Conservation (phyloP, 2,329 filamentous ascomycete genomes). For the Paecilomyces niveus region DNA sequence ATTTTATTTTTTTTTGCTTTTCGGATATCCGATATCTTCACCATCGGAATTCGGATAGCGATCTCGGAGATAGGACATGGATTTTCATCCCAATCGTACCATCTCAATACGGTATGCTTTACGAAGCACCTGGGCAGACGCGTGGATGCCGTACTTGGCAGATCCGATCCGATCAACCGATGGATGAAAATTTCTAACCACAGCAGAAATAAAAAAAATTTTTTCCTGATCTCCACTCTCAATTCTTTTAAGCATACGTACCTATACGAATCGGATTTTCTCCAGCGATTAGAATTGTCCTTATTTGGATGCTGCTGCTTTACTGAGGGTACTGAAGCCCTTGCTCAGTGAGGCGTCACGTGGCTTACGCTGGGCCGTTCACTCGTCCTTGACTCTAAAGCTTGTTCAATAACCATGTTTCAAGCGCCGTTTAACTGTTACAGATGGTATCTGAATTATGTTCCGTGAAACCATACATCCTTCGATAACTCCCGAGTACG, state of each 20-base stretch:
- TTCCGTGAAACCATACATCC: background rate
- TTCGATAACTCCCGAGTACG: background rate
- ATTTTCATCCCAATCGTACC: background rate
- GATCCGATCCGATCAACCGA: background rate
- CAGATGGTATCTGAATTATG: background rate
- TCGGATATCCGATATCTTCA: background rate
- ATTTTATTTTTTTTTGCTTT: no score
- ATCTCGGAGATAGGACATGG: background rate
- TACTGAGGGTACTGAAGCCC: background rate
- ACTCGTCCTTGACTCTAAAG: background rate
- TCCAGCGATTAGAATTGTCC: background rate
- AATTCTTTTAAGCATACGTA: background rate
- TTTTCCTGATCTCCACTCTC: background rate
- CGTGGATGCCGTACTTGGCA: background rate
- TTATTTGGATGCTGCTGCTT: background rate
- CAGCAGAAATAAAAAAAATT: background rate
- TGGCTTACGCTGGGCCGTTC: background rate
- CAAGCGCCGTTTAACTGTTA: background rate
- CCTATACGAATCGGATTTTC: background rate
- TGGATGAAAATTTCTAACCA: background rate
- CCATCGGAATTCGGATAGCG: background rate
- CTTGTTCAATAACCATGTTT: background rate
- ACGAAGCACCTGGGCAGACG: background rate
- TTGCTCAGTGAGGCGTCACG: background rate
- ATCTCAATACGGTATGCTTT: background rate